Evolutionary conservation across 1,284 basidiomycete species (phyloP).

Genomic region (Malassezia brasiliensis): DNA sequence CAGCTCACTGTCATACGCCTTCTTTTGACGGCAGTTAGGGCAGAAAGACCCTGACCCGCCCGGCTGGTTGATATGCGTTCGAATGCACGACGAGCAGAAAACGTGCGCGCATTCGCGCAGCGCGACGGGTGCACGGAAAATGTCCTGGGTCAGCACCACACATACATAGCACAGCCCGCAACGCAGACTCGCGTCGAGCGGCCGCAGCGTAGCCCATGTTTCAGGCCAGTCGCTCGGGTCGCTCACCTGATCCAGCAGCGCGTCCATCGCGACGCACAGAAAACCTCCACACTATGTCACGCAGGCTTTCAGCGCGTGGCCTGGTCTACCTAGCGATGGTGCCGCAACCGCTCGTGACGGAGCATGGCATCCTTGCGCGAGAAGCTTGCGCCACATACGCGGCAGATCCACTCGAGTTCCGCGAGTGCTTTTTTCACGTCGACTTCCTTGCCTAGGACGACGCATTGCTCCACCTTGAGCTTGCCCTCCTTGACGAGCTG

Average conservation of each 20-base stretch:
- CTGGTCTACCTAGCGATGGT: constrained; percentile 11
- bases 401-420: constrained; percentile 45
- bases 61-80: constrained; percentile 43
- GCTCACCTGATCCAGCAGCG: constrained; percentile 25
- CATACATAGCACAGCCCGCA: constrained; percentile 41
- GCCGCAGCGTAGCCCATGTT: constrained; percentile 24
- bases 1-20: constrained; percentile 39
- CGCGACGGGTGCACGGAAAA: constrained; percentile 39
- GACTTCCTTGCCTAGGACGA: constrained; percentile 45
- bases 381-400: constrained; percentile 30
- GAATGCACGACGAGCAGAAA: constrained; percentile 43
- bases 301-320: background rate
- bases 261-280: constrained; percentile 8
- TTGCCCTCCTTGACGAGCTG: constrained; percentile 32
- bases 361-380: constrained; percentile 42
- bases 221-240: constrained; percentile 41
- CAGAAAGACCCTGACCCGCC: constrained; percentile 34
- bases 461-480: constrained; percentile 34
- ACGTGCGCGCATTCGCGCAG: constrained; percentile 37
- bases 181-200: constrained; percentile 32
- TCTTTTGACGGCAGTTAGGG: constrained; percentile 42
- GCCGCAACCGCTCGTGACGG: constrained; percentile 33
- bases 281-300: background rate
- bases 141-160: constrained; percentile 20
- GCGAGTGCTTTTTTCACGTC: constrained; percentile 41